Evolutionary conservation across 495 filamentous ascomycete genomes (phyloP).

Genomic region (Xylaria grammica): DNA sequence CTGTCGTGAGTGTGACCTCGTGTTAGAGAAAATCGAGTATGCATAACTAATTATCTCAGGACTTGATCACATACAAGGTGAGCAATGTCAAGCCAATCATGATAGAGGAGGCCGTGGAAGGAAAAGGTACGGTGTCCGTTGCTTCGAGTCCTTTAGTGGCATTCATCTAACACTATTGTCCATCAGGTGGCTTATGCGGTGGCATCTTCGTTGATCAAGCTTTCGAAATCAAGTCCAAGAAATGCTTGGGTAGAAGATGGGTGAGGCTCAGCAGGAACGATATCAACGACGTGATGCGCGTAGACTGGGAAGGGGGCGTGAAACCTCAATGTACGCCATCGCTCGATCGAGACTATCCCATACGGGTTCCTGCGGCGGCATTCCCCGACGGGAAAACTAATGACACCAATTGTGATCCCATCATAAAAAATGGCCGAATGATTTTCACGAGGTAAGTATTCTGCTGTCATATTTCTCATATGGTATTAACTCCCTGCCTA

Average conservation of each 20-base stretch:
- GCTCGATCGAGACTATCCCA: neutral
- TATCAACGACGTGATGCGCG: neutral
- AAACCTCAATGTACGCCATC: neutral
- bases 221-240: neutral
- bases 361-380: neutral
- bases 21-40: neutral
- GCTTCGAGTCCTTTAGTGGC: neutral
- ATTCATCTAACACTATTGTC: neutral
- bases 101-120: conserved; percentile 20
- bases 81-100: conserved; percentile 4
- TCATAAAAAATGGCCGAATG: neutral
- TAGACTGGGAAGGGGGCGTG: neutral
- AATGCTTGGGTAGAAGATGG: neutral
- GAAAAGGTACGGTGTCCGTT: neutral
- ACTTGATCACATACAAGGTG: conserved; percentile 21
- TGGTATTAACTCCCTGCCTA: neutral
- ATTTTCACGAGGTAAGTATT: neutral
- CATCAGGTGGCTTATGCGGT: conserved; percentile 7
- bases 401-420: neutral
- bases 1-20: conserved; percentile 11
- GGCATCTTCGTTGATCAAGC: conserved; percentile 9
- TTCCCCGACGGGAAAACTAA: neutral
- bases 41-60: neutral
- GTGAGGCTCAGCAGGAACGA: neutral
- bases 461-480: neutral